Conservation (phyloP, 768 basidiomycete genomes). For the Mycena galopus region DNA sequence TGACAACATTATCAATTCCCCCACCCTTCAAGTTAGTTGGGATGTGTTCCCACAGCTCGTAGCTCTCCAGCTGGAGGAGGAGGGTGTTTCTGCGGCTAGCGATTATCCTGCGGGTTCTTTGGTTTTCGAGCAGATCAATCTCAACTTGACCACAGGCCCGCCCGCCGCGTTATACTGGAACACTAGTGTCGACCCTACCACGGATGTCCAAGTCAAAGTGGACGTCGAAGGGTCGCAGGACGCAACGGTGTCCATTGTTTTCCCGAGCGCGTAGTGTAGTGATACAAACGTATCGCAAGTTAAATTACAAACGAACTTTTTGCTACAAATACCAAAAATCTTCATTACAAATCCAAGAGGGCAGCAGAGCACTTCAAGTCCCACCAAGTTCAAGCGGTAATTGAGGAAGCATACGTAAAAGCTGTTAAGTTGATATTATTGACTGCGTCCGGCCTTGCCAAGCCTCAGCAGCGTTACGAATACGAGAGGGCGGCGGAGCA, state of each 20-base stretch:
- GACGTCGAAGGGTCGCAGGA: constrained; percentile 22
- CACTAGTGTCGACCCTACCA: constrained; percentile 19
- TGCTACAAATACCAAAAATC: too few species aligned
- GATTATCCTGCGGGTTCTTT: constrained; percentile 17
- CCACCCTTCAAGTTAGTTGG: constrained; percentile 12
- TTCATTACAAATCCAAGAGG: too few species aligned
- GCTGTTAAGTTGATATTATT: too few species aligned
- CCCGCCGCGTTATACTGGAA: too few species aligned
- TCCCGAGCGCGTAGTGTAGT: neutral
- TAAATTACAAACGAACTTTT: neutral
- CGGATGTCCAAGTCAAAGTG: constrained; percentile 9
- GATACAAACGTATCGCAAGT: neutral
- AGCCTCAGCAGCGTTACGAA: neutral
- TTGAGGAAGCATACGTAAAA: constrained; percentile 6
- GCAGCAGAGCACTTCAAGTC: neutral
- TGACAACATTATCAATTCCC: neutral
- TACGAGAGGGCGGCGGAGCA: neutral
- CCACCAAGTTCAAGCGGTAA: neutral
- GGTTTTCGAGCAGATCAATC: constrained; percentile 19
- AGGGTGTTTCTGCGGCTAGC: constrained; percentile 10
- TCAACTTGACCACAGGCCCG: too few species aligned
- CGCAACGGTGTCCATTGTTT: constrained; percentile 16
- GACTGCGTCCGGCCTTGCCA: constrained; percentile 1
- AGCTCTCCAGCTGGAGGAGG: constrained; percentile 12
- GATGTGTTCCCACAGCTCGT: constrained; percentile 1